These are phyloP conservation scores for Russula brevipes DNA, from an alignment of 768 basidiomycete species.

Conservation along the genomic window DNA sequence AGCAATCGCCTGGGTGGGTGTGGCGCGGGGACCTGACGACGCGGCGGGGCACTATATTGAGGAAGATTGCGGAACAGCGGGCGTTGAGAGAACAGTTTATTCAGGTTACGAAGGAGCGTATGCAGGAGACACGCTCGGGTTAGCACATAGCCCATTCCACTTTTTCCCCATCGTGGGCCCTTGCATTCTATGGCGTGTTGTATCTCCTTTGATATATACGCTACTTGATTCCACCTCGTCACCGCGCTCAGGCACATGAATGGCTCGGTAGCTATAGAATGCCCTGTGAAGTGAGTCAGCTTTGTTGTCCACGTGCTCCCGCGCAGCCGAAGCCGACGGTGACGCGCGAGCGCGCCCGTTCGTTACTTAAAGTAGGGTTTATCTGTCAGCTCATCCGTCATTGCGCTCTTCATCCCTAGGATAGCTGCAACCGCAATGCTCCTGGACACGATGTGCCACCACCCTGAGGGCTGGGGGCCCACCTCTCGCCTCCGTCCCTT, in stretches of 20 bases:
- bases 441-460: slow-evolving; percentile 38
- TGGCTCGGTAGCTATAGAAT: too few species aligned
- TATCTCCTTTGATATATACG: background rate
- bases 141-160: background rate
- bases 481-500: slow-evolving; percentile 58
- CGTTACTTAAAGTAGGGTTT: too few species aligned
- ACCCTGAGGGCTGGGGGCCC: slow-evolving; percentile 61
- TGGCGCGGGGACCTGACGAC: slow-evolving; percentile 36
- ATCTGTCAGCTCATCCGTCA: background rate
- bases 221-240: background rate
- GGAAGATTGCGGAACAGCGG: slow-evolving; percentile 45
- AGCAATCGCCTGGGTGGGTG: slow-evolving; percentile 36
- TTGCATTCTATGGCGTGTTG: background rate
- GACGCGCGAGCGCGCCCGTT: too few species aligned
- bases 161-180: background rate
- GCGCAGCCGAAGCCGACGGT: too few species aligned
- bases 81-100: slow-evolving; percentile 40
- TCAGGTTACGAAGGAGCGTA: slow-evolving; percentile 34
- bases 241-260: background rate
- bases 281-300: too few species aligned
- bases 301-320: too few species aligned
- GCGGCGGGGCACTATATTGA: slow-evolving; percentile 47
- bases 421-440: background rate
- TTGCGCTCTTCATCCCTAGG: background rate
- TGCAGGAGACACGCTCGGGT: slow-evolving; percentile 27